These are phyloP conservation scores for Lepidium didymum DNA, from an alignment of 345 rosid species.

Conservation along the genomic window DNA sequence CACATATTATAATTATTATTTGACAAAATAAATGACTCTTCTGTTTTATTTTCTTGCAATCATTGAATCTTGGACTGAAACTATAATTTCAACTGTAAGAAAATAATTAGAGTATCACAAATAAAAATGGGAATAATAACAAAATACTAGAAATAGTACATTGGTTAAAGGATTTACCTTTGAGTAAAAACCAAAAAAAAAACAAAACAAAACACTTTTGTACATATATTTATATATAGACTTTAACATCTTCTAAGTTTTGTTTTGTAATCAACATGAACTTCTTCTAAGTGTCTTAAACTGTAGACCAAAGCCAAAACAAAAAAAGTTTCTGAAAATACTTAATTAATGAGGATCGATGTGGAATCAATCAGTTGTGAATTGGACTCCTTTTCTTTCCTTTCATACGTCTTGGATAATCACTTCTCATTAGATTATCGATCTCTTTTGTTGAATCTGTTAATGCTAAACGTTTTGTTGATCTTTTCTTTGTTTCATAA, in stretches of 20 bases:
- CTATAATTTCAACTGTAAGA: neutral
- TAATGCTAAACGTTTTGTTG: neutral
- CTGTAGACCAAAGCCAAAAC: neutral
- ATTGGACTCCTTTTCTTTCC: slow-evolving; percentile 30
- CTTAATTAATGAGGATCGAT: neutral
- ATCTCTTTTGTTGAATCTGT: slow-evolving; percentile 1
- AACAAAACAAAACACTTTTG: neutral
- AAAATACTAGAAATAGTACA: neutral
- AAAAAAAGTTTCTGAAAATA: neutral
- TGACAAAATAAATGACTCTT: neutral
- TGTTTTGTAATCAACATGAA: neutral
- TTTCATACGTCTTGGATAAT: slow-evolving; percentile 26
- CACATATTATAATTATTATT: slow-evolving; percentile 10
- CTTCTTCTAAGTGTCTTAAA: neutral
- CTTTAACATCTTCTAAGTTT: neutral
- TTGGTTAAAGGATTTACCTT: neutral
- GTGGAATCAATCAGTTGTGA: slow-evolving; percentile 20
- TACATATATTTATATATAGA: neutral
- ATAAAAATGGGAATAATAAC: too few relatives aligned
- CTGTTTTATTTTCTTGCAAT: neutral
- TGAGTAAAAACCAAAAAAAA: neutral
- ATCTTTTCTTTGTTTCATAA: neutral
- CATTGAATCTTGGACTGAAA: neutral
- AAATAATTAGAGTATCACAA: neutral
- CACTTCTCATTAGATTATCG: slow-evolving; percentile 21